Percentiles rank a stretch among this genome's conserved stretches.
These are phyloP conservation scores for Ottelia alismoides DNA, from an alignment of 106 monocot genomes.

Conservation along the genomic window DNA sequence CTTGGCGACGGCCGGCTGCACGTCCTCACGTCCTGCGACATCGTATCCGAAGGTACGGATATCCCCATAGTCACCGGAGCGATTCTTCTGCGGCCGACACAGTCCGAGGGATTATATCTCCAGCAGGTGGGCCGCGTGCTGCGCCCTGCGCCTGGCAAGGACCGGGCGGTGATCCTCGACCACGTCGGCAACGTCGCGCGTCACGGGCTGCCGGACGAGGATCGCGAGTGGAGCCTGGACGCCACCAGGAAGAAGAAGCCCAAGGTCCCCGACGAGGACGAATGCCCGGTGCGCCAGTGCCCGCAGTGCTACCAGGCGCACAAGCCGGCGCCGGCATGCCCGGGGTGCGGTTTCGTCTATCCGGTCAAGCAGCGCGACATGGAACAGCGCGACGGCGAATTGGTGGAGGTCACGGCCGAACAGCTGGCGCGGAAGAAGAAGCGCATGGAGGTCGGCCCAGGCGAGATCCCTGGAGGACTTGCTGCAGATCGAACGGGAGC, in stretches of 20 bases:
- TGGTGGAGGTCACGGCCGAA: not conserved
- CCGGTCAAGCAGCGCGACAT: not conserved
- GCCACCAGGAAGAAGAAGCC: not conserved
- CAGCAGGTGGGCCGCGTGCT: not conserved
- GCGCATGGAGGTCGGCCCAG: not conserved
- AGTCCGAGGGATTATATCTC: not conserved
- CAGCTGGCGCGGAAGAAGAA: not conserved
- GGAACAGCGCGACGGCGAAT: not conserved
- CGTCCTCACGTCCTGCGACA: not conserved
- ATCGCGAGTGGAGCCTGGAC: not conserved
- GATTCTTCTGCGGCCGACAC: not conserved
- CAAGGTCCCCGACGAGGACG: not conserved
- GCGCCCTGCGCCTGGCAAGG: not conserved
- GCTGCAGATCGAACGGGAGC: too few species aligned
- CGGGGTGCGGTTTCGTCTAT: not conserved
- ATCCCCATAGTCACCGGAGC: not conserved
- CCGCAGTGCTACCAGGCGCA: not conserved
- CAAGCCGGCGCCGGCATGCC: not conserved
- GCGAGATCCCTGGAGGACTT: not conserved
- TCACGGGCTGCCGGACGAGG: not conserved
- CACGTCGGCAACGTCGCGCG: not conserved
- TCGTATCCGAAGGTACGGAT: not conserved
- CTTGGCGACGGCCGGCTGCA: not conserved
- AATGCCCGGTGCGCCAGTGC: not conserved
- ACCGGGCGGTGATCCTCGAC: not conserved